Conservation (phyloP, 2,329 filamentous ascomycete genomes). For the Hymenoscyphus occultus region DNA sequence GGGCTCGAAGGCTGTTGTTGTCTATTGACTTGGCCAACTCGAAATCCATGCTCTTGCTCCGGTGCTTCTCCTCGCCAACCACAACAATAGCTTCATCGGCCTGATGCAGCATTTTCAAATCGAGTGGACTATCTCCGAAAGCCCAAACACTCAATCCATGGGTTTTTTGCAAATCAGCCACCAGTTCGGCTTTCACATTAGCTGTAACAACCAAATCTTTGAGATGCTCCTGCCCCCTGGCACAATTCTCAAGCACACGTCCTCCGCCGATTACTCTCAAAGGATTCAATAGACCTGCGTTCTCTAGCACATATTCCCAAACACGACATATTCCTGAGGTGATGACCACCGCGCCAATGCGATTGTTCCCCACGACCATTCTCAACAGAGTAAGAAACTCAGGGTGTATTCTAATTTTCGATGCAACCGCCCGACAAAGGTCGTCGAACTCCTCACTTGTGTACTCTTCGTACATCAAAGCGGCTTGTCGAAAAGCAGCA, state of each 20-base stretch:
- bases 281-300: not conserved
- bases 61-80: slow-evolving; percentile 44
- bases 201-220: slow-evolving; percentile 47
- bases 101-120: slow-evolving; percentile 53
- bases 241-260: slow-evolving; percentile 29
- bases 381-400: slow-evolving; percentile 1
- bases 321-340: not conserved
- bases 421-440: not conserved
- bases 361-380: not conserved
- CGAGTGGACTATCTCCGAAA: slow-evolving; percentile 59
- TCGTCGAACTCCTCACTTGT: not conserved
- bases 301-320: not conserved
- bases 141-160: slow-evolving; percentile 47
- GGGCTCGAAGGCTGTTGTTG: slow-evolving; percentile 39
- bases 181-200: slow-evolving; percentile 48
- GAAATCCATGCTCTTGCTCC: slow-evolving; percentile 53
- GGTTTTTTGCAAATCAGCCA: slow-evolving; percentile 39
- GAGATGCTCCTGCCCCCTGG: slow-evolving; percentile 41
- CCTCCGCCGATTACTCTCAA: not conserved
- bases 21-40: slow-evolving; percentile 44
- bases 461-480: slow-evolving; percentile 50
- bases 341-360: not conserved
- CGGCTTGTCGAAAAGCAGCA: slow-evolving; percentile 52
- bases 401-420: not conserved
- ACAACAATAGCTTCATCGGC: slow-evolving; percentile 56